Base-by-base conservation (phyloP, 257 asterid genomes). In the Cruciata laevipes region DNA sequence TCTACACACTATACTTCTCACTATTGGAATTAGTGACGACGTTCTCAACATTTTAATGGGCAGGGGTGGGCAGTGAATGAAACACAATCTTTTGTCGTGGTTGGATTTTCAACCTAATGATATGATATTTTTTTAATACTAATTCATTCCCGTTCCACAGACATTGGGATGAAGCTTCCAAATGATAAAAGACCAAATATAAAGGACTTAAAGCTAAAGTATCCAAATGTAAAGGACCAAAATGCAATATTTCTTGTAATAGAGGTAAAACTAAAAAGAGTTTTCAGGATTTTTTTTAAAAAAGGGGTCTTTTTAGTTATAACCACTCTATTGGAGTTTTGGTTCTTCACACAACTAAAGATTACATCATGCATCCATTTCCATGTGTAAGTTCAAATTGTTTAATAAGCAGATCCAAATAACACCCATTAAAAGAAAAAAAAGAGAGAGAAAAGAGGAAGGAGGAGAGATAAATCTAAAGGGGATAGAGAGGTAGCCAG, bases 401-500 rank as follows among this genome's bases (percentile, higher is more conserved):
- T 21, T 11, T 5, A 8, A 23, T 8, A 57, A 57, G 9, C 25
- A 21, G 30, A 57, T 25, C 10, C 10, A 52, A 27, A 12, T 13
- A 64, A 64, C 13, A 23, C 55, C 6, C 51, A 42, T 42, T 42
- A 42, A 42, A 42, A 13, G 51, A 3, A 42, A 11, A 42, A 42
- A 42, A 42, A 55, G 25, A 55, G 25, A 52, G 24, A 52, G 11
- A 52, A n/a, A n/a, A 52, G 51, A 13, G 18, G 51, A 42, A 12
- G 51, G 51, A 42, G 55, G 55, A 10, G 16, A n/a, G 14, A 47
- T 3, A 65, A 47, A 47, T 30, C 6, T 11, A 20, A 32, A 52
- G 62, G 6, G 61, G 51, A 67, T 25, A 33, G 71, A 32, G 52
- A 49, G 60, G 60, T 53, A 53, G 60, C 20, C 40, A 66, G 38